phyloP scores from a whole-genome alignment of 192 early-diverging fungal genomes.

The Coemansia sp. region DNA sequence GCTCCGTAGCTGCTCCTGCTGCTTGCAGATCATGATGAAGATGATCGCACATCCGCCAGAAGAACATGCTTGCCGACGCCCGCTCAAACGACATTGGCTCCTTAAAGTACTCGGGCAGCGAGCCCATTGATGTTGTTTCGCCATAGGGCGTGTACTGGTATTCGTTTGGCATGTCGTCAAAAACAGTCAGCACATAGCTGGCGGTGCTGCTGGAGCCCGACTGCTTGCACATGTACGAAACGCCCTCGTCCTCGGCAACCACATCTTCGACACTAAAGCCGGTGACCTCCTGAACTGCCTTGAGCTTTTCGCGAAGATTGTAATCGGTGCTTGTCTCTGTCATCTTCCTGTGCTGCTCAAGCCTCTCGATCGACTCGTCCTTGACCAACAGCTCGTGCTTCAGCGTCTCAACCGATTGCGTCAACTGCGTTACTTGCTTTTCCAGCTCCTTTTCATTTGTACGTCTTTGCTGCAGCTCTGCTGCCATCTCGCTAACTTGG shows the following conservation, averaged over 20 bases:
- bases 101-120: conserved; percentile 44
- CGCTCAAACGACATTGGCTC: conserved; percentile 50
- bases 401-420: conserved; percentile 39
- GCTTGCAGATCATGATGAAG: conserved; percentile 14
- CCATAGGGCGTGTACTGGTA: conserved; percentile 52
- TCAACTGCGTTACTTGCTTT: conserved; percentile 29
- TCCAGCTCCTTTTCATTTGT: conserved; percentile 42
- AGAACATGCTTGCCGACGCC: conserved; percentile 45
- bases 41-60: conserved; percentile 53
- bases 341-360: conserved; percentile 49
- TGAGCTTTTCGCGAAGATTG: conserved; percentile 49
- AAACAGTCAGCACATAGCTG: conserved; percentile 41
- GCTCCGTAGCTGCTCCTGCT: background rate
- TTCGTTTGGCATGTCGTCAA: conserved; percentile 45
- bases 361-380: conserved; percentile 39
- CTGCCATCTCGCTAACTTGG: background rate
- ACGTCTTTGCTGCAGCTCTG: conserved; percentile 7
- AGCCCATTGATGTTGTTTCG: conserved; percentile 13
- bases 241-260: conserved; percentile 48
- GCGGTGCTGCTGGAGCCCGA: conserved; percentile 18
- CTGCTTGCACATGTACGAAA: conserved; percentile 50
- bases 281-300: conserved; percentile 42
- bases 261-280: conserved; percentile 43
- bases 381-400: conserved; percentile 47
- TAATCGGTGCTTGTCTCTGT: conserved; percentile 50